Conservation (phyloP, 768 basidiomycete species). For the Termitomyces sp. region DNA sequence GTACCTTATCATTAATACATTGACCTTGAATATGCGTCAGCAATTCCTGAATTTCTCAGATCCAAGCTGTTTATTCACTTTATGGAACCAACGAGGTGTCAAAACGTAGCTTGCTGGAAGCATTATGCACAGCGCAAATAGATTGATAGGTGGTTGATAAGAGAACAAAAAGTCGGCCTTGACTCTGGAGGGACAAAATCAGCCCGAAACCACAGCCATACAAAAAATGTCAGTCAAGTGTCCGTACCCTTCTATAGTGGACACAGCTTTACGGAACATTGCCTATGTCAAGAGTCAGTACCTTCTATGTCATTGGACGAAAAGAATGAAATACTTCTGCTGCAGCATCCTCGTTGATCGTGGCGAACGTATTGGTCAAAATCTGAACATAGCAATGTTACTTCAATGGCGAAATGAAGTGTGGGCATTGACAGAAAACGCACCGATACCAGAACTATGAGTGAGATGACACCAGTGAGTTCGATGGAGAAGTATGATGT, state of each 20-base stretch:
- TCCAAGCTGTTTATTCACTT: conserved; percentile 39
- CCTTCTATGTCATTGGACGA: neutral
- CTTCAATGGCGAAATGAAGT: neutral
- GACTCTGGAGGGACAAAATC: conserved; percentile 39
- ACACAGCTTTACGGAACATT: conserved; percentile 92
- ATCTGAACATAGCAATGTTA: conserved; percentile 47
- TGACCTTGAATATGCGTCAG: conserved; percentile 46
- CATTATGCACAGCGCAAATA: conserved; percentile 83
- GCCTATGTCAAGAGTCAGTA: conserved; percentile 43
- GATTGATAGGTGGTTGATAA: conserved; percentile 91
- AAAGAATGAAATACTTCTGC: conserved; percentile 63
- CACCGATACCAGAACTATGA: conserved; percentile 72
- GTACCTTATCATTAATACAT: conserved; percentile 84
- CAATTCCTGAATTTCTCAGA: neutral
- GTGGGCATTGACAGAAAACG: conserved; percentile 16
- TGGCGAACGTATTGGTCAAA: conserved; percentile 91
- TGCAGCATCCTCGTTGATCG: conserved; percentile 87
- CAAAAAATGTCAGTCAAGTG: neutral
- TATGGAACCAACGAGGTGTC: conserved; percentile 97
- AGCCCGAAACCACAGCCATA: neutral
- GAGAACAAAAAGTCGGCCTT: conserved; percentile 91
- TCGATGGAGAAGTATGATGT: neutral
- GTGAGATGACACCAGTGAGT: conserved; percentile 3
- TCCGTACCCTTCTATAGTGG: conserved; percentile 84
- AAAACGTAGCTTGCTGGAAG: conserved; percentile 82